Conservation (phyloP, 2,329 filamentous ascomycete species). For the Tolypocladium inflatum region DNA sequence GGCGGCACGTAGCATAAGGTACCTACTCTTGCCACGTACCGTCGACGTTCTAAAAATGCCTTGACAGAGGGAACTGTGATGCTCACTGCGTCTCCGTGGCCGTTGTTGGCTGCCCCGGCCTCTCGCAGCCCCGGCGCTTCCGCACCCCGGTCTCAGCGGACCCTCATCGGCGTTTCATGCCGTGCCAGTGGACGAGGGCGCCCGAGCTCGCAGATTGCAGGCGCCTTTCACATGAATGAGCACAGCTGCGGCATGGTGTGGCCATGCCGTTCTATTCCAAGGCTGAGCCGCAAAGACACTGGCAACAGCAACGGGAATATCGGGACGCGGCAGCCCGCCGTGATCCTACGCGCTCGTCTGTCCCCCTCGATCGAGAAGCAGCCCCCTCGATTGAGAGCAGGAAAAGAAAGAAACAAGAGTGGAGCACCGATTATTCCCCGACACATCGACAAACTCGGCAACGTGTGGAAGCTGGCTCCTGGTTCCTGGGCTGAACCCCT, state of each 20-base stretch:
- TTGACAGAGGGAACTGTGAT: background rate
- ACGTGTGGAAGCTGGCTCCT: background rate
- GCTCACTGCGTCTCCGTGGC: background rate
- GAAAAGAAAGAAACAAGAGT: background rate
- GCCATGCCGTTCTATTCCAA: background rate
- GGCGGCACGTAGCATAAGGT: no score
- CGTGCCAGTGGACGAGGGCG: background rate
- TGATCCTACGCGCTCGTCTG: background rate
- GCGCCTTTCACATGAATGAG: background rate
- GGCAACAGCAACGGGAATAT: no score
- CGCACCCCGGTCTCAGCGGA: background rate
- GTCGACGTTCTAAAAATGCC: background rate
- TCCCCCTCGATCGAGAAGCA: background rate
- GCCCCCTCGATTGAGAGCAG: background rate
- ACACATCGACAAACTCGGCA: background rate
- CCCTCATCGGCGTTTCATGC: slow-evolving; percentile 1
- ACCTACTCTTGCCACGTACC: no score
- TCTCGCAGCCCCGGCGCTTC: background rate
- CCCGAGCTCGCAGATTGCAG: background rate
- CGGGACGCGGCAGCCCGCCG: no score
- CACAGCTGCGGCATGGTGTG: background rate
- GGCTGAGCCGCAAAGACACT: background rate
- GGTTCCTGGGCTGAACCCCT: background rate
- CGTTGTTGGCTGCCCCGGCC: background rate
- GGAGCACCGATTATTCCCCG: background rate